A percentile compares a stretch with the other conserved stretches of the same genome.
phyloP scores from a whole-genome alignment of 1,139 yeast species.

The Pichia sp. region DNA sequence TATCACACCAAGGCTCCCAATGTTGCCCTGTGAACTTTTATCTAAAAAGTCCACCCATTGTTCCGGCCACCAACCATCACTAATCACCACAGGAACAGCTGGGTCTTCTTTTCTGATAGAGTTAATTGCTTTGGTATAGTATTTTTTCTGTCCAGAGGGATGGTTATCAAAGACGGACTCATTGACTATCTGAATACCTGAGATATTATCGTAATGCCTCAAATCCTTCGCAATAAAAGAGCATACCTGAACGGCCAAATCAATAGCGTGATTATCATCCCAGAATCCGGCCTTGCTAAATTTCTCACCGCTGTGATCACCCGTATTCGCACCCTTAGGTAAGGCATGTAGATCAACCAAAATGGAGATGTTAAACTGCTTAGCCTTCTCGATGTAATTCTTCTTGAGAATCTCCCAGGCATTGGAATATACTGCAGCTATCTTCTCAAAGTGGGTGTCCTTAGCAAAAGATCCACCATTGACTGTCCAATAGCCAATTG shows the following conservation, averaged over 20 bases:
- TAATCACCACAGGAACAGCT: conserved; percentile 64
- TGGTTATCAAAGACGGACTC: conserved; percentile 64
- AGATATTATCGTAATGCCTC: conserved; percentile 50
- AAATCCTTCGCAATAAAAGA: conserved; percentile 60
- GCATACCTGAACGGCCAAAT: conserved; percentile 43
- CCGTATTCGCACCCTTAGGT: conserved; percentile 89
- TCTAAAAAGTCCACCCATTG: conserved; percentile 71
- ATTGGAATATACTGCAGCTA: conserved; percentile 49
- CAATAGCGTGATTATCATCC: conserved; percentile 39
- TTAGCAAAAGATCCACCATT: conserved; percentile 51
- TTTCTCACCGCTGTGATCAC: conserved; percentile 74
- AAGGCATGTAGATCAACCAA: conserved; percentile 82
- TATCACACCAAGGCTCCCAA: conserved; percentile 49
- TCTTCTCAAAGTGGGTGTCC: conserved; percentile 55
- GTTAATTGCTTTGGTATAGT: conserved; percentile 61
- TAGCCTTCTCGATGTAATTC: conserved; percentile 49
- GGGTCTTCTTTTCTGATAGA: conserved; percentile 51
- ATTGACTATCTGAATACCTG: conserved; percentile 79
- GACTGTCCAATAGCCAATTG: conserved; percentile 88
- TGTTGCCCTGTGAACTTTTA: conserved; percentile 32
- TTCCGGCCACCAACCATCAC: conserved; percentile 92
- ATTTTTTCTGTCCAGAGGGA: conserved; percentile 46
- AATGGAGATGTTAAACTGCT: conserved; percentile 54
- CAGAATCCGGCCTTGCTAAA: conserved; percentile 58
- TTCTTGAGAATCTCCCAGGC: conserved; percentile 56